Base-by-base conservation (phyloP, 352 stramenopile genomes). In the Phytopythium aichiense region DNA sequence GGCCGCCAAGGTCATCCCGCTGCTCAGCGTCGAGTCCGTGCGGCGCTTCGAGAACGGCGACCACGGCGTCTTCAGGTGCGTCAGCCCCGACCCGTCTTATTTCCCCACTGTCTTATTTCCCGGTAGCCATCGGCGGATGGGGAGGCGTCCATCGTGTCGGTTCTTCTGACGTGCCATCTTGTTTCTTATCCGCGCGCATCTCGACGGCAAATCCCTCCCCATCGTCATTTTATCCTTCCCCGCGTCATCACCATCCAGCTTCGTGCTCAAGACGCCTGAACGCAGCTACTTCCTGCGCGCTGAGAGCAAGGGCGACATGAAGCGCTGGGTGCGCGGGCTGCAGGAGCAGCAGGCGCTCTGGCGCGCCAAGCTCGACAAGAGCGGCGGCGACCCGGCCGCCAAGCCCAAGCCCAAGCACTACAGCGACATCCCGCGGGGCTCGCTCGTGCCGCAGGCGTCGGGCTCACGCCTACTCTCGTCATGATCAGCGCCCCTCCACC, bases 251-350 rank as follows among this genome's bases (percentile, higher is more conserved):
- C 68, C 66, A 52, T 76, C 53, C 57, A 88, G 83, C 61, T 93
- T 94, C 40, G 80, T 94, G 13, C 61, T 93, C 66, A 92, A 95
- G 68, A 88, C 79, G 5, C 77, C 79, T 0, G 71, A 84, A 30
- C 79, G 87, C 13, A 91, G 76, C 63, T 95, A 91, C 65, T 93
- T 95, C 49, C 55, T 95, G 35, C 80, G 86, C 8, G 77, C 87
- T 30, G 84, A 94, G 46, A 84, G 70, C 61, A 92, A 95, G 58
- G 84, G 84, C 46, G 87, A 95, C 72, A 92, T 95, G 83, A 95
- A 93, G 67, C 83, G 84, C 15, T 95, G 84, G 84, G 87, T 93
- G 28, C 81, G 85, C 22, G 83, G 84, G 0, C 82, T 95, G 43
- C 79, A 77, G 38, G 84, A 94, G 43, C 87, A 93, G 65, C 87